phyloP scores from a whole-genome alignment of 768 basidiomycete genomes.

The Naganishia vishniacii region DNA sequence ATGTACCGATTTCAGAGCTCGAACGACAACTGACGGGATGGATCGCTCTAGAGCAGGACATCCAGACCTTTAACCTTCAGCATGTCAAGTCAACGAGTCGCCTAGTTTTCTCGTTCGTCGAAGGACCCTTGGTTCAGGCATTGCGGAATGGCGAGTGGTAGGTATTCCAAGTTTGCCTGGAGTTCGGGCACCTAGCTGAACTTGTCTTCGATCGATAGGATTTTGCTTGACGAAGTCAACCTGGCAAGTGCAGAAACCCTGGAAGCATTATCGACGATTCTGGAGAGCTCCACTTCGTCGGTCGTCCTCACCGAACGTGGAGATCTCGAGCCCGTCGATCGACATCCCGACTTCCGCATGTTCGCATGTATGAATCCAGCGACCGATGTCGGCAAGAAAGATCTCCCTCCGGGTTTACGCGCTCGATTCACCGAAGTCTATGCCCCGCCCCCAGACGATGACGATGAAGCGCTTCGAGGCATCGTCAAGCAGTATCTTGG shows the following conservation, averaged over 20 bases:
- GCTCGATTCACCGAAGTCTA: conserved; percentile 92
- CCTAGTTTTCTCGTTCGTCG: conserved; percentile 89
- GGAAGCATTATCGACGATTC: conserved; percentile 81
- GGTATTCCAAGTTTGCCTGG: conserved; percentile 40
- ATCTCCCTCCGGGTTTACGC: conserved; percentile 83
- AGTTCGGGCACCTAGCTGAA: neutral
- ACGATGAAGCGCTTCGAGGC: conserved; percentile 77
- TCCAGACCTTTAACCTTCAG: conserved; percentile 77
- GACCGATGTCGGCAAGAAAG: conserved; percentile 96
- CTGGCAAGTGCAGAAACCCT: conserved; percentile 88
- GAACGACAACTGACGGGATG: conserved; percentile 53
- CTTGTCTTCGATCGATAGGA: conserved; percentile 54
- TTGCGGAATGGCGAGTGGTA: conserved; percentile 85
- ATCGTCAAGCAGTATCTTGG: conserved; percentile 89
- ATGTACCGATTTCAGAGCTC: conserved; percentile 19
- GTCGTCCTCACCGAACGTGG: conserved; percentile 91
- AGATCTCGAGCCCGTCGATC: conserved; percentile 76
- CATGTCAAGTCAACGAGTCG: conserved; percentile 78
- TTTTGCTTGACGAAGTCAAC: conserved; percentile 93
- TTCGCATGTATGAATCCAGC: conserved; percentile 99
- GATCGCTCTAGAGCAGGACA: conserved; percentile 62
- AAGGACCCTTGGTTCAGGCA: conserved; percentile 90
- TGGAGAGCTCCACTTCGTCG: conserved; percentile 78
- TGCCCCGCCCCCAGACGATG: conserved; percentile 86
- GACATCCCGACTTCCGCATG: conserved; percentile 90